These are phyloP conservation scores for Rhodotorula sp. DNA, from an alignment of 1,284 basidiomycete species.

Conservation along the genomic window DNA sequence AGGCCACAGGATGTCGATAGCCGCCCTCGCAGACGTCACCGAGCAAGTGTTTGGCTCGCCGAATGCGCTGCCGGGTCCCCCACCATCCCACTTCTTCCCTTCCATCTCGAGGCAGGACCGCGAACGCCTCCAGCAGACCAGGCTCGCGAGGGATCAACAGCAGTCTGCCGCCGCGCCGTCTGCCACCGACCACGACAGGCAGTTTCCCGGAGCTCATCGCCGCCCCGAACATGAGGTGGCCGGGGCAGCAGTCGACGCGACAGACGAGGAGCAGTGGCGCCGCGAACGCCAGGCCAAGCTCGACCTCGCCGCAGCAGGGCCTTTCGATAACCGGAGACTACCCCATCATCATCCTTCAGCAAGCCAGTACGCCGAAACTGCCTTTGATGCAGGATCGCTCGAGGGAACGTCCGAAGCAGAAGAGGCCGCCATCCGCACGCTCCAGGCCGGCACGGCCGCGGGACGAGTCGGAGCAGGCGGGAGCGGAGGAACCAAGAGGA, in stretches of 20 bases:
- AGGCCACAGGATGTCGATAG: not conserved
- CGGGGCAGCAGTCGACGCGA: not conserved
- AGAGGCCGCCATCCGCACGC: not conserved
- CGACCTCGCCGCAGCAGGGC: constrained; percentile 13
- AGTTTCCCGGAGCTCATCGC: not conserved
- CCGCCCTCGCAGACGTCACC: constrained; percentile 1
- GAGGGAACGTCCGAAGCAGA: not conserved
- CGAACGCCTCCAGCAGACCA: constrained; percentile 2
- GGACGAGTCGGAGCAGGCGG: constrained; percentile 22
- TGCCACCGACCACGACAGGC: too few relatives aligned
- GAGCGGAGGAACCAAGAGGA: constrained; percentile 20
- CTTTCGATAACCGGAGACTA: constrained; percentile 14
- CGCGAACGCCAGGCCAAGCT: constrained; percentile 12
- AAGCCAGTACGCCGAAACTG: not conserved
- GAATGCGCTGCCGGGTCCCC: not conserved
- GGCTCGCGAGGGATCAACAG: not conserved
- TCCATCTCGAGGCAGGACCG: constrained; percentile 24
- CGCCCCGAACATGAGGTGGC: not conserved
- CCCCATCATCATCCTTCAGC: not conserved
- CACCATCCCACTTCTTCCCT: constrained; percentile 33
- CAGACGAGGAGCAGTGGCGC: not conserved
- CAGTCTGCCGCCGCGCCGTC: not conserved
- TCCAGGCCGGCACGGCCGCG: not conserved
- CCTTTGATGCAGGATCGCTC: not conserved
- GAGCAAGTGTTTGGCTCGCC: not conserved